Evolutionary conservation across 2,329 filamentous ascomycete genomes (phyloP).

Genomic region (Calycina marina): DNA sequence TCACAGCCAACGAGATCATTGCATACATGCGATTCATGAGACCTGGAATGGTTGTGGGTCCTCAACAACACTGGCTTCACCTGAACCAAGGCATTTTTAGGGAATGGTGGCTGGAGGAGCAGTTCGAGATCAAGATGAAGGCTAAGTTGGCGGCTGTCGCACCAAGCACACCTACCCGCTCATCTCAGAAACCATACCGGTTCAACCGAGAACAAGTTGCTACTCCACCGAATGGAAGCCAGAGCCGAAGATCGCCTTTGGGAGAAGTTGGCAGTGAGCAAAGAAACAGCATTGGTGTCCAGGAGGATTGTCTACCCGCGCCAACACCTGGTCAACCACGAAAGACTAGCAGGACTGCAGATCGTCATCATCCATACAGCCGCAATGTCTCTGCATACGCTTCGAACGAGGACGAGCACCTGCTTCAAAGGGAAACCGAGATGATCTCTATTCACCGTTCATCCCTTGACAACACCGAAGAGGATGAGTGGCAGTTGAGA

Average conservation of each 20-base stretch:
- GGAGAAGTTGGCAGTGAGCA: slow-evolving; percentile 80
- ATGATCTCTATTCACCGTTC: slow-evolving; percentile 44
- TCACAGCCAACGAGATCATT: slow-evolving; percentile 94
- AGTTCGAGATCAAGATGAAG: slow-evolving; percentile 29
- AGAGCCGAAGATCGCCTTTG: slow-evolving; percentile 61
- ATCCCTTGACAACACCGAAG: slow-evolving; percentile 59
- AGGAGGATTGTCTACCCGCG: slow-evolving; percentile 84
- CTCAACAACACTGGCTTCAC: slow-evolving; percentile 97
- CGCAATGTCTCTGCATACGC: slow-evolving; percentile 33
- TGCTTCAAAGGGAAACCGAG: slow-evolving; percentile 40
- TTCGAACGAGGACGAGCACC: slow-evolving; percentile 34
- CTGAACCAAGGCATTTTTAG: slow-evolving; percentile 92
- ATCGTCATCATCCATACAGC: slow-evolving; percentile 57
- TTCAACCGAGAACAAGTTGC: slow-evolving; percentile 57
- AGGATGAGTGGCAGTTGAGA: slow-evolving; percentile 53
- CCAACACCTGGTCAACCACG: slow-evolving; percentile 92
- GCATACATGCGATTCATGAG: slow-evolving; percentile 99
- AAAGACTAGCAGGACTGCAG: slow-evolving; percentile 66
- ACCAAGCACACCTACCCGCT: slow-evolving; percentile 46
- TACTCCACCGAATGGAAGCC: slow-evolving; percentile 70
- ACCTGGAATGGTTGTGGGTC: slow-evolving; percentile 96
- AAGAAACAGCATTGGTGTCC: slow-evolving; percentile 46
- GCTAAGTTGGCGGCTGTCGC: slow-evolving; percentile 33
- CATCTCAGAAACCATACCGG: slow-evolving; percentile 41
- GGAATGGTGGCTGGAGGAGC: slow-evolving; percentile 87